Evolutionary conservation across 371 early-diverging fungal genomes (phyloP).

Genomic region (Mitosporidium daphniae): DNA sequence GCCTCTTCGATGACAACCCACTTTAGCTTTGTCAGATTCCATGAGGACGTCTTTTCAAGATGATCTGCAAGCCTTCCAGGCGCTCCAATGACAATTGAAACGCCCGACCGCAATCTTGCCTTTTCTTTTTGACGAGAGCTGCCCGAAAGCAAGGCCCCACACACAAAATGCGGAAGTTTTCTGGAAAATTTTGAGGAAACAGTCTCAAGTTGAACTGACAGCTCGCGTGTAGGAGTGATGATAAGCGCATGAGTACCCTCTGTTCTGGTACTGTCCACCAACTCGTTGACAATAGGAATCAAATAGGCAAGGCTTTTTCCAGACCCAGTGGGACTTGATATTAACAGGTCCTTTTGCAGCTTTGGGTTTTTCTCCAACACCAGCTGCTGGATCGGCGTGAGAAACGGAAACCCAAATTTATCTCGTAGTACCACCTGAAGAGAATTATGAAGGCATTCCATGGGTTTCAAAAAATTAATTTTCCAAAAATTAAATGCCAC

Average conservation of each 20-base stretch:
- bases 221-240: slow-evolving; percentile 81
- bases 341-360: too few species aligned
- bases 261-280: slow-evolving; percentile 2
- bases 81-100: slow-evolving; percentile 28
- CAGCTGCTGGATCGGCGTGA: too few species aligned
- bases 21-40: slow-evolving; percentile 36
- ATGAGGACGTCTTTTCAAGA: slow-evolving; percentile 17
- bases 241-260: slow-evolving; percentile 10
- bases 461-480: too few species aligned
- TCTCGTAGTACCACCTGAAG: too few species aligned
- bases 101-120: slow-evolving; percentile 1
- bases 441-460: too few species aligned
- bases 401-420: too few species aligned
- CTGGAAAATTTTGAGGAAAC: slow-evolving; percentile 10
- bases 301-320: slow-evolving; percentile 90
- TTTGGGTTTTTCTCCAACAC: too few species aligned
- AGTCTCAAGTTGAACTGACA: slow-evolving; percentile 38
- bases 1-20: slow-evolving; percentile 86
- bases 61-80: slow-evolving; percentile 89
- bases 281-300: slow-evolving; percentile 17
- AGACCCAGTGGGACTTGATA: slow-evolving; percentile 82
- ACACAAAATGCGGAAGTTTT: slow-evolving; percentile 15
- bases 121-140: slow-evolving; percentile 5
- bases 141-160: slow-evolving; percentile 6
- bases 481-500: too few species aligned